These are phyloP conservation scores for Salix udensis DNA, from an alignment of 345 rosid genomes.

Conservation along the genomic window DNA sequence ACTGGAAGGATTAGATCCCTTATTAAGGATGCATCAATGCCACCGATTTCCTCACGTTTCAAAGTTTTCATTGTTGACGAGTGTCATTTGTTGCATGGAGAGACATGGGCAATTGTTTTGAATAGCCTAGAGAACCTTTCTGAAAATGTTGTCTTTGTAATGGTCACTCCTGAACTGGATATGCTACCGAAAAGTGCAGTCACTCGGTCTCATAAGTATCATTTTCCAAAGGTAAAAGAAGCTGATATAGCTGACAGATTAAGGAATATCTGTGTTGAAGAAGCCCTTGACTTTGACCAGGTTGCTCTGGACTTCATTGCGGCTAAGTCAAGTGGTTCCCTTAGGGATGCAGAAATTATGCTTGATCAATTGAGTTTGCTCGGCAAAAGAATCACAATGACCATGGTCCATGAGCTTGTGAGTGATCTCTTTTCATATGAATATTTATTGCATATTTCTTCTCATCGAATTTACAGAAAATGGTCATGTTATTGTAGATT, in stretches of 20 bases:
- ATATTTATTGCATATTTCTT: background rate
- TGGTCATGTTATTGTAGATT: conserved; percentile 39
- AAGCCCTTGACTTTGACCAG: conserved; percentile 69
- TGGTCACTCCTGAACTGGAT: conserved; percentile 81
- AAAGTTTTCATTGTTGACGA: conserved; percentile 81
- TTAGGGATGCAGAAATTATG: conserved; percentile 93
- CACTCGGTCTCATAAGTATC: conserved; percentile 73
- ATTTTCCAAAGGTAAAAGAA: conserved; percentile 70
- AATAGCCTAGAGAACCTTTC: conserved; percentile 64
- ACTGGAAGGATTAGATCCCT: conserved; percentile 54
- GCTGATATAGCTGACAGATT: conserved; percentile 58
- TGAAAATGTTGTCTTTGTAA: conserved; percentile 61
- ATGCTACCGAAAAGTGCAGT: conserved; percentile 72
- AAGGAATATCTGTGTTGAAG: conserved; percentile 61
- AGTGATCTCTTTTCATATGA: conserved; percentile 31
- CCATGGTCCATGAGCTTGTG: conserved; percentile 82
- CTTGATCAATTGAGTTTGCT: conserved; percentile 91
- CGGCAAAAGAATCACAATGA: conserved; percentile 70
- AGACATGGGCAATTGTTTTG: conserved; percentile 69
- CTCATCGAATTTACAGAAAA: conserved; percentile 6
- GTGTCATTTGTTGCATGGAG: conserved; percentile 73
- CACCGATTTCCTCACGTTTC: conserved; percentile 70
- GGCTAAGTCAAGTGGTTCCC: conserved; percentile 88
- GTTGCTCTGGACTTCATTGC: conserved; percentile 81
- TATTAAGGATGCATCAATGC: conserved; percentile 54